These are phyloP conservation scores for Pseudoneurospora amorphoporcata DNA, from an alignment of 495 filamentous ascomycete genomes.

Conservation along the genomic window DNA sequence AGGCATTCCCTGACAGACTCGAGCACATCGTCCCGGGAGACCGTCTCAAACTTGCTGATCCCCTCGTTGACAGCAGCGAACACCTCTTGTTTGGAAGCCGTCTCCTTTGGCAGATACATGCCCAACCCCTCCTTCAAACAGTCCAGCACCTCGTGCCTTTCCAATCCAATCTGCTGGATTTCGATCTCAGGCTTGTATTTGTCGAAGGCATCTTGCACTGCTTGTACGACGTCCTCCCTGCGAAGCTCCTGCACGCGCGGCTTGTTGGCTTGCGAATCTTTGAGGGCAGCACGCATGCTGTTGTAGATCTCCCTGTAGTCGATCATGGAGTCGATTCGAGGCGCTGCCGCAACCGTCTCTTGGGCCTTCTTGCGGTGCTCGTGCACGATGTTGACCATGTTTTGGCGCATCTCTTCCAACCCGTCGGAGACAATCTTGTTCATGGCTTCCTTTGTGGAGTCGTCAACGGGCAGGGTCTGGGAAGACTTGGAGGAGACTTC, in stretches of 20 bases:
- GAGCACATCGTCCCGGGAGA: slow-evolving; percentile 69
- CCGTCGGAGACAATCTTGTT: slow-evolving; percentile 67
- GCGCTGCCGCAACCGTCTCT: slow-evolving; percentile 10
- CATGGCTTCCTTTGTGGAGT: slow-evolving; percentile 57
- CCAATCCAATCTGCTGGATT: slow-evolving; percentile 76
- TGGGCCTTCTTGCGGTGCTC: slow-evolving; percentile 61
- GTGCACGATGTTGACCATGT: slow-evolving; percentile 64
- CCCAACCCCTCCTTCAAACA: slow-evolving; percentile 76
- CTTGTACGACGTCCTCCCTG: slow-evolving; percentile 73
- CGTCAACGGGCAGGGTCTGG: slow-evolving; percentile 21
- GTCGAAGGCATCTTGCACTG: slow-evolving; percentile 81
- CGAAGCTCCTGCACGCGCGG: slow-evolving; percentile 29
- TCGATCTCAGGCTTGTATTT: slow-evolving; percentile 87
- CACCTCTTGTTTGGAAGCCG: slow-evolving; percentile 66
- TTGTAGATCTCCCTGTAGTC: slow-evolving; percentile 74
- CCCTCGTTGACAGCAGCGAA: slow-evolving; percentile 73
- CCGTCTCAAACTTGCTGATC: slow-evolving; percentile 61
- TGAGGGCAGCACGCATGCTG: slow-evolving; percentile 66
- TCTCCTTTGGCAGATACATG: slow-evolving; percentile 53
- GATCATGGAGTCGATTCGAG: slow-evolving; percentile 26
- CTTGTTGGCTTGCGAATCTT: slow-evolving; percentile 49
- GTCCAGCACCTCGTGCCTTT: slow-evolving; percentile 76
- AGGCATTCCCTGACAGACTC: slow-evolving; percentile 67
- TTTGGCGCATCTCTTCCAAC: slow-evolving; percentile 66
- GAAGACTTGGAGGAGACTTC: slow-evolving; percentile 41